Evolutionary conservation across 2,329 filamentous ascomycete genomes (phyloP), one percentile per base, ranked within the genome.

Genomic region (Stemphylium vesicarium): DNA sequence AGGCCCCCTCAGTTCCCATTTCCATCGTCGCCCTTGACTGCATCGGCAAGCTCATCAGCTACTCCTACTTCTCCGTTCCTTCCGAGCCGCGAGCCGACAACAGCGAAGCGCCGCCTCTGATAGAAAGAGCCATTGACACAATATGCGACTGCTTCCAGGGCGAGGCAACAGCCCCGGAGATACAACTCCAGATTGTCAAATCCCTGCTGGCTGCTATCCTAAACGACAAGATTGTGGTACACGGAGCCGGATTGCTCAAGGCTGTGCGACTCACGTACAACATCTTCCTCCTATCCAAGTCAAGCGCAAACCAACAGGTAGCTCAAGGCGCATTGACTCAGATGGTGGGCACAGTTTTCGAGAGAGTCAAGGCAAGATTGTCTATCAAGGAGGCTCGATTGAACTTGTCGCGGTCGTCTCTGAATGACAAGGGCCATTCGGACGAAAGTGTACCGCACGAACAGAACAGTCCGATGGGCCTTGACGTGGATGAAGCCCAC

Each of bases 121-220:
- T 99, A 72, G 96, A 99, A 78, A 86, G 94, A 62, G 95, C 96
- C 55, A 99, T 99, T 70, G 96, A 99, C 78, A 96, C 95, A 32
- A 99, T 99, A 81, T 99, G 95, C 82, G 94, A 98, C 73, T 99
- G 95, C 76, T 99, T 99, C 74, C 93, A 98, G 73, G 94, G 95
- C 72, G 95, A 99, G 79, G 91, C 91, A 1, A 99, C 96, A 0
- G 88, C 92, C 3, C 85, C 89, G 47, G 94, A 97, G 75, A 89
- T 98, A 42, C 95, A 99, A 77, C 85, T 98, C 67, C 95, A 99
- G 78, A 99, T 99, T 66, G 92, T 99, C 75, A 98, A 99, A 79
- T 98, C 95, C 2, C 82, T 99, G 56, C 81, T 99, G 56, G 93
- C 95, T 12, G 96, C 96, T 12, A 95, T 99, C 12, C 81, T 99